Percentiles rank a stretch among this genome's conserved stretches.
Conservation (phyloP, 2,329 filamentous ascomycete species). For the Ampelomyces quisqualis region DNA sequence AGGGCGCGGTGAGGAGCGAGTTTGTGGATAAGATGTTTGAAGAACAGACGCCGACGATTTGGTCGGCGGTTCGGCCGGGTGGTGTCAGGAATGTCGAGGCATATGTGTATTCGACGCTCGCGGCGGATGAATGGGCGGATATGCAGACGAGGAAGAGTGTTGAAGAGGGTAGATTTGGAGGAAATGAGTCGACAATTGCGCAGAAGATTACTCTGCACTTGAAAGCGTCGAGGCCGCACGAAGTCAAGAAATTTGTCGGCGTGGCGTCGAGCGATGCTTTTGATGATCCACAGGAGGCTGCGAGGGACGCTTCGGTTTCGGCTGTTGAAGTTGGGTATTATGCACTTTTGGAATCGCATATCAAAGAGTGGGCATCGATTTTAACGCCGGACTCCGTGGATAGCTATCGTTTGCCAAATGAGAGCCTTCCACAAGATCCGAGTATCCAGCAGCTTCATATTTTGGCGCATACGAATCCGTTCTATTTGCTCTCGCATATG, state of each 20-base stretch:
- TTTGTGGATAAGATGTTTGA: constrained; percentile 60
- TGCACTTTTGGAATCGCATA: constrained; percentile 57
- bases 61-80: constrained; percentile 63
- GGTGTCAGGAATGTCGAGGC: constrained; percentile 65
- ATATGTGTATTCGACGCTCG: constrained; percentile 56
- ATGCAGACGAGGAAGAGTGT: constrained; percentile 48
- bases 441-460: constrained; percentile 60
- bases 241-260: constrained; percentile 67
- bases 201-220: constrained; percentile 60
- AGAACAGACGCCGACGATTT: constrained; percentile 56
- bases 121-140: constrained; percentile 50
- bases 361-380: constrained; percentile 62
- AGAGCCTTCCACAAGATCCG: constrained; percentile 58
- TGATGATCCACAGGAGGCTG: constrained; percentile 55
- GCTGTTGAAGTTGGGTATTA: constrained; percentile 58
- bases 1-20: constrained; percentile 65
- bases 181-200: constrained; percentile 64
- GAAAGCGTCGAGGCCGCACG: constrained; percentile 54
- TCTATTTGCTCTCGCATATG: constrained; percentile 58
- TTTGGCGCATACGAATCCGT: constrained; percentile 56
- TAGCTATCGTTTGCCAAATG: constrained; percentile 58
- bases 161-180: constrained; percentile 51
- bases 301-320: constrained; percentile 55
- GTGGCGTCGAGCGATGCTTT: constrained; percentile 70
- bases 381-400: constrained; percentile 65